Evolutionary conservation across 1,139 yeast genomes (phyloP).

Genomic region (Yamadazyma triangularis): DNA sequence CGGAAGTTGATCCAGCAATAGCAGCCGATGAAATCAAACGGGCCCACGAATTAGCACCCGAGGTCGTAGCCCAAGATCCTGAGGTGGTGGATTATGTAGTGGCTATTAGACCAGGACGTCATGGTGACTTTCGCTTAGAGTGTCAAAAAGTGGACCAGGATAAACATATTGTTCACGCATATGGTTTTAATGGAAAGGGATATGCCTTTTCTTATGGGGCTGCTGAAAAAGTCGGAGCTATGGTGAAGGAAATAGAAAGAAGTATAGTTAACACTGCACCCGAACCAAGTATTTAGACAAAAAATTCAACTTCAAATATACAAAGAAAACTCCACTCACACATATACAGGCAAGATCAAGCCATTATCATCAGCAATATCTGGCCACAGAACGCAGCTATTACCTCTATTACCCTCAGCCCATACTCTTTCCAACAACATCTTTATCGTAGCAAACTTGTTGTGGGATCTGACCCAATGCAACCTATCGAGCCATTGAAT

Average conservation of each 20-base stretch:
- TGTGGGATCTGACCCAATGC: neutral
- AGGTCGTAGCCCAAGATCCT: slow-evolving; percentile 4
- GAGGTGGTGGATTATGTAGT: slow-evolving; percentile 4
- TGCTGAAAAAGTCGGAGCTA: slow-evolving; percentile 2
- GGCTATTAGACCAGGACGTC: slow-evolving; percentile 4
- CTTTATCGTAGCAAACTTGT: slow-evolving; percentile 1
- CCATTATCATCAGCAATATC: slow-evolving; percentile 4
- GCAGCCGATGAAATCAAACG: slow-evolving; percentile 5
- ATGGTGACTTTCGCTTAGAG: slow-evolving; percentile 4
- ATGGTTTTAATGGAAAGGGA: slow-evolving; percentile 5
- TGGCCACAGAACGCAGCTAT: slow-evolving; percentile 3
- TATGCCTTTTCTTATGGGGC: slow-evolving; percentile 5
- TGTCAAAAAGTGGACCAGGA: slow-evolving; percentile 2
- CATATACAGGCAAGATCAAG: slow-evolving; percentile 3
- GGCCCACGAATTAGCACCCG: slow-evolving; percentile 5
- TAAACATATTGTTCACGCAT: slow-evolving; percentile 3
- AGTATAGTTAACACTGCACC: too few relatives aligned
- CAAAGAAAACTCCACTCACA: neutral
- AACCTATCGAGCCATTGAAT: slow-evolving; percentile 1
- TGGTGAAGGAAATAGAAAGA: slow-evolving; percentile 4
- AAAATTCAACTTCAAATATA: neutral
- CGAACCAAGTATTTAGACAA: too few relatives aligned
- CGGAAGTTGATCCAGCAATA: slow-evolving; percentile 2
- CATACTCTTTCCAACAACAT: slow-evolving; percentile 1
- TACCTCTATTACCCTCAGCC: slow-evolving; percentile 1